Percentiles rank a stretch among this genome's conserved stretches.
phyloP scores from a whole-genome alignment of 1,284 basidiomycete genomes.

The Puccinia horiana region DNA sequence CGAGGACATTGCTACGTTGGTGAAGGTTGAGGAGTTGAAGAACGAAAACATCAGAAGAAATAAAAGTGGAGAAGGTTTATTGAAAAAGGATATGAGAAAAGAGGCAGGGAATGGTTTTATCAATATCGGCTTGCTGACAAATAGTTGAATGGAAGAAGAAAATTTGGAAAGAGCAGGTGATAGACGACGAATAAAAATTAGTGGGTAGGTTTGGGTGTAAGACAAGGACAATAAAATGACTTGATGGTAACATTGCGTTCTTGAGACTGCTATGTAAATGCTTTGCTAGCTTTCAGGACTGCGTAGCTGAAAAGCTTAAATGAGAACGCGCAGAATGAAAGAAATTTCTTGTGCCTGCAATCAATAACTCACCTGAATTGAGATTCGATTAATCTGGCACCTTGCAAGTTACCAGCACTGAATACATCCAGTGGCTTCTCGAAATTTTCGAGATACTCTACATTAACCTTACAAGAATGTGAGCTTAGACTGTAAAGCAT shows the following conservation, averaged over 20 bases:
- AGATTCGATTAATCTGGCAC: constrained; percentile 65
- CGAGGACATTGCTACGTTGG: constrained; percentile 42
- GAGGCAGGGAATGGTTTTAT: neutral
- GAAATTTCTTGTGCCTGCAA: constrained; percentile 68
- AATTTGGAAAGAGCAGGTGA: neutral
- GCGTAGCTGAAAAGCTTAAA: neutral
- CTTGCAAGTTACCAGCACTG: constrained; percentile 62
- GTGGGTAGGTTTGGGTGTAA: neutral
- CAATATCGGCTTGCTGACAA: neutral
- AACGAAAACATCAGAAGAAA: neutral
- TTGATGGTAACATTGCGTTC: neutral
- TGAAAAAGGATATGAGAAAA: neutral
- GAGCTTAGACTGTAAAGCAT: constrained; percentile 57
- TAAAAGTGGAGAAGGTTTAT: constrained; percentile 35
- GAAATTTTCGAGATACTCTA: constrained; percentile 18
- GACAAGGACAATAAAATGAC: neutral
- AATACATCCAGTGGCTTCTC: constrained; percentile 37
- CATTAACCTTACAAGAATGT: constrained; percentile 59
- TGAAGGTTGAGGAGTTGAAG: neutral
- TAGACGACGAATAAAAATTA: neutral
- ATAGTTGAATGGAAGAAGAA: neutral
- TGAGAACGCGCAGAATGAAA: constrained; percentile 59
- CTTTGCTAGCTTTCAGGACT: neutral
- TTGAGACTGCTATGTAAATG: neutral
- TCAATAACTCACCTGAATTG: constrained; percentile 63